phyloP scores from a whole-genome alignment of 352 stramenopile genomes.

The Phytophthora lateralis region DNA sequence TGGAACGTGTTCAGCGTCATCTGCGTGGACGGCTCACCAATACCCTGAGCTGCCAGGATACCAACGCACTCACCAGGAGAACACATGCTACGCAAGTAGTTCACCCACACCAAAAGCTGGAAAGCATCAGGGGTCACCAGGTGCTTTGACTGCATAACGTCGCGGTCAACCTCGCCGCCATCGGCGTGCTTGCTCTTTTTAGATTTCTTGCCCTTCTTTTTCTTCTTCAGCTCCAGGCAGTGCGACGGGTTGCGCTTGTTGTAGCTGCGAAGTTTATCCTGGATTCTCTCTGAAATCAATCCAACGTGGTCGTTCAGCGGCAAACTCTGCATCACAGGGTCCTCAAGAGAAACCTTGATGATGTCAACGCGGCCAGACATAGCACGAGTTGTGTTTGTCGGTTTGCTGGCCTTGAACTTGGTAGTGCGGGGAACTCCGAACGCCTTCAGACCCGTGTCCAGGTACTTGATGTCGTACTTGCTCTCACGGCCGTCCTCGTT shows the following conservation, averaged over 20 bases:
- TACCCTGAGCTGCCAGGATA: constrained; percentile 97
- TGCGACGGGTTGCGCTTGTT: constrained; percentile 78
- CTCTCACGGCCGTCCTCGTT: constrained; percentile 67
- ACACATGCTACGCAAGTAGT: constrained; percentile 97
- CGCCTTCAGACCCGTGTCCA: constrained; percentile 82
- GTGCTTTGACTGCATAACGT: constrained; percentile 83
- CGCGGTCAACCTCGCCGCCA: constrained; percentile 57
- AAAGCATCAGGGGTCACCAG: constrained; percentile 80
- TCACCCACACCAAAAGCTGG: constrained; percentile 96
- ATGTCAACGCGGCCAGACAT: constrained; percentile 87
- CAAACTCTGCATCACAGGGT: constrained; percentile 90
- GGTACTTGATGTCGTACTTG: constrained; percentile 89
- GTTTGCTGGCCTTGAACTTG: constrained; percentile 77
- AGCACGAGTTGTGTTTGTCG: constrained; percentile 66
- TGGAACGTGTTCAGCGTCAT: constrained; percentile 99
- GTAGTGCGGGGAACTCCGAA: constrained; percentile 78
- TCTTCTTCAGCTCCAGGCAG: constrained; percentile 63
- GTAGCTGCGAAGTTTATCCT: constrained; percentile 79
- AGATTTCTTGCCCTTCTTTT: constrained; percentile 77
- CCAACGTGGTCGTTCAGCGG: constrained; percentile 87
- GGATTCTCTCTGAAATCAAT: constrained; percentile 87
- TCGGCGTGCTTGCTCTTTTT: constrained; percentile 64
- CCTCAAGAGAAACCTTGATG: constrained; percentile 67
- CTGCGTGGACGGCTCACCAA: constrained; percentile 99
- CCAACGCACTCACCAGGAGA: constrained; percentile 98